Evolutionary conservation across 495 filamentous ascomycete genomes (phyloP).

Genomic region (Sphaerosporella brunnea): DNA sequence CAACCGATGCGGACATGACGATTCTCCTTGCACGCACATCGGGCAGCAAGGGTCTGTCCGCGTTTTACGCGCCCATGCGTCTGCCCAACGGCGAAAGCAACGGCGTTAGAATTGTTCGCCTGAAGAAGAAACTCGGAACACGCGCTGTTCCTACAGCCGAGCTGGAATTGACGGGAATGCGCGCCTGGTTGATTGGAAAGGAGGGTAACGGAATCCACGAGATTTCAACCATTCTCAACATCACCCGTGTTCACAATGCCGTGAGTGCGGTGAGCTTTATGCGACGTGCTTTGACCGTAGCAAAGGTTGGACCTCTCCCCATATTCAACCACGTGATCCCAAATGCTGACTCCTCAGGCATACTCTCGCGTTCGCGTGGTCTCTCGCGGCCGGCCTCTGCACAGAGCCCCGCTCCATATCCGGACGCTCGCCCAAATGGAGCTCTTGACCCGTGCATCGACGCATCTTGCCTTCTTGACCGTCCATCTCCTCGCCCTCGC

Average conservation of each 20-base stretch:
- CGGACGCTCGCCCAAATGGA: conserved; percentile 38
- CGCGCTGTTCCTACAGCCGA: conserved; percentile 53
- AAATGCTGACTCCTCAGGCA: conserved; percentile 8
- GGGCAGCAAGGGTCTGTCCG: conserved; percentile 35
- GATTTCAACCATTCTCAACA: conserved; percentile 48
- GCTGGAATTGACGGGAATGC: conserved; percentile 40
- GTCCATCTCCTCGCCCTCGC: conserved; percentile 38
- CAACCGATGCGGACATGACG: conserved; percentile 52
- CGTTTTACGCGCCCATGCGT: conserved; percentile 50
- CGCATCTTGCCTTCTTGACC: conserved; percentile 44
- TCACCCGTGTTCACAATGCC: conserved; percentile 48
- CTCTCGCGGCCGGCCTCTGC: conserved; percentile 33
- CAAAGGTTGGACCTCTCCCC: conserved; percentile 32
- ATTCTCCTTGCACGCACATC: conserved; percentile 50
- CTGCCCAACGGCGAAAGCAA: conserved; percentile 40
- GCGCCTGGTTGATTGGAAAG: conserved; percentile 46
- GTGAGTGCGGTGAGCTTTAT: conserved; percentile 39
- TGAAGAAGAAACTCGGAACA: conserved; percentile 57
- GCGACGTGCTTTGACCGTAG: conserved; percentile 43
- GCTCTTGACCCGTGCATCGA: conserved; percentile 34
- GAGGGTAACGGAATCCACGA: conserved; percentile 47
- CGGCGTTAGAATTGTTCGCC: conserved; percentile 46
- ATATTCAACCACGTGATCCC: background rate
- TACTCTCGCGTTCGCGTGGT: conserved; percentile 34
- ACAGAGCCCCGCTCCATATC: conserved; percentile 41